Percentiles rank a stretch among this genome's conserved stretches.
Conservation (phyloP, 2,329 filamentous ascomycete species). For the Diaporthe citrichinensis region DNA sequence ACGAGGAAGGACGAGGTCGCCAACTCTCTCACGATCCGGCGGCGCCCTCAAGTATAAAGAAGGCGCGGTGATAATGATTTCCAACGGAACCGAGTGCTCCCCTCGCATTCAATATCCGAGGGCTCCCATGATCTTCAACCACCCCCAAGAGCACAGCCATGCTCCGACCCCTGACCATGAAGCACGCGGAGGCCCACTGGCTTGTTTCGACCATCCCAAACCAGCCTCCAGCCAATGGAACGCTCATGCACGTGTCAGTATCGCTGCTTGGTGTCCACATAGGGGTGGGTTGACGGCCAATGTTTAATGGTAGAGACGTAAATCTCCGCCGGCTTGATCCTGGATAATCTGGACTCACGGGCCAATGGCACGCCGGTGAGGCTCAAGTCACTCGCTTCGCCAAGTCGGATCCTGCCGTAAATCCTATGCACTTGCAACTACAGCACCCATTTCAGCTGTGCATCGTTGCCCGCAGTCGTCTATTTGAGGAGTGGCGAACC, state of each 20-base stretch:
- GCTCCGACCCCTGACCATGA: slow-evolving; percentile 25
- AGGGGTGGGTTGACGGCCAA: slow-evolving; percentile 10
- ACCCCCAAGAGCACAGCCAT: slow-evolving; percentile 1
- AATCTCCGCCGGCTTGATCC: slow-evolving; percentile 27
- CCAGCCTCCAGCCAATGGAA: slow-evolving; percentile 1
- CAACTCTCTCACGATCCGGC: slow-evolving; percentile 1
- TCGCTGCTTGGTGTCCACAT: slow-evolving; percentile 20
- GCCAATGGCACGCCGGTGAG: slow-evolving; percentile 17
- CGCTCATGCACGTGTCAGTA: slow-evolving; percentile 16
- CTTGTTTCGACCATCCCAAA: slow-evolving; percentile 24
- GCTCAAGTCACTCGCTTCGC: slow-evolving; percentile 2
- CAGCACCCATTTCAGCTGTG: background rate
- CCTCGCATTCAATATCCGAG: slow-evolving; percentile 8
- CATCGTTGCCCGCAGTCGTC: background rate
- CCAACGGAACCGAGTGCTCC: background rate
- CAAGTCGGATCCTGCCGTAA: slow-evolving; percentile 25
- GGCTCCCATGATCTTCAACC: slow-evolving; percentile 16
- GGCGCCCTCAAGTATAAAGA: slow-evolving; percentile 11
- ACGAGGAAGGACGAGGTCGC: background rate
- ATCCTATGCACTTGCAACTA: background rate
- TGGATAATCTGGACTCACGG: slow-evolving; percentile 23
- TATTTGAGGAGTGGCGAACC: slow-evolving; percentile 24
- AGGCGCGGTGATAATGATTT: background rate
- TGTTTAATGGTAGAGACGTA: slow-evolving; percentile 22
- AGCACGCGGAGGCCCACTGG: slow-evolving; percentile 27